Percentiles rank a stretch among this genome's conserved stretches.
phyloP scores from a whole-genome alignment of 2,329 filamentous ascomycete species.

The Aspergillus quadricinctus region DNA sequence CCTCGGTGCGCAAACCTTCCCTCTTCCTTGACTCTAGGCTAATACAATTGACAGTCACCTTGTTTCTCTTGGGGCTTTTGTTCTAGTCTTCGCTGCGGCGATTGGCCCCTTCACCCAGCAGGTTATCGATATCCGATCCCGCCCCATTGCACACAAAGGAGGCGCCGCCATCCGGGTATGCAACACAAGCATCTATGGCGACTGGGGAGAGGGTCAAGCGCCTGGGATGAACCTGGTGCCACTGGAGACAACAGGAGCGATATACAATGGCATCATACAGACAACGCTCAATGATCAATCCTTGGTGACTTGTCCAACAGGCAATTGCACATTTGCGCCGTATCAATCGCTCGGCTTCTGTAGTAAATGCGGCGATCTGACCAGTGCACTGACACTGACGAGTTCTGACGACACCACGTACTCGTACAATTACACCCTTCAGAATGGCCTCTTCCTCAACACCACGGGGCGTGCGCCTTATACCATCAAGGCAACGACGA shows the following conservation, averaged over 20 bases:
- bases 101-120: conserved; percentile 32
- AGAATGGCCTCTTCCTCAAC: conserved; percentile 15
- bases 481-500: conserved; percentile 18
- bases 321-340: conserved; percentile 28
- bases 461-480: conserved; percentile 11
- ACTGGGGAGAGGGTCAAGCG: conserved; percentile 17
- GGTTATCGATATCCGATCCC: conserved; percentile 19
- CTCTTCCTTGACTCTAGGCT: background rate
- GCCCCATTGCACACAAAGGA: conserved; percentile 11
- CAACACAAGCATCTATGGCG: conserved; percentile 16
- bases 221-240: conserved; percentile 20
- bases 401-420: background rate
- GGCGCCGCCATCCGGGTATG: conserved; percentile 17
- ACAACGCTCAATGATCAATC: conserved; percentile 13
- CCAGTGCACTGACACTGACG: conserved; percentile 7
- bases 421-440: conserved; percentile 16
- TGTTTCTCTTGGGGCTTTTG: conserved; percentile 24
- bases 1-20: conserved; percentile 16
- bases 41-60: conserved; percentile 15
- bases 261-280: conserved; percentile 28
- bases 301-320: conserved; percentile 25
- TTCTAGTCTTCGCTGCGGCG: conserved; percentile 23
- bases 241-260: conserved; percentile 22
- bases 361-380: conserved; percentile 19
- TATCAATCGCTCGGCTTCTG: conserved; percentile 31